These are phyloP conservation scores for Oryza glumipatula DNA, from an alignment of 176 grass and related monocot genomes.

Conservation along the genomic window DNA sequence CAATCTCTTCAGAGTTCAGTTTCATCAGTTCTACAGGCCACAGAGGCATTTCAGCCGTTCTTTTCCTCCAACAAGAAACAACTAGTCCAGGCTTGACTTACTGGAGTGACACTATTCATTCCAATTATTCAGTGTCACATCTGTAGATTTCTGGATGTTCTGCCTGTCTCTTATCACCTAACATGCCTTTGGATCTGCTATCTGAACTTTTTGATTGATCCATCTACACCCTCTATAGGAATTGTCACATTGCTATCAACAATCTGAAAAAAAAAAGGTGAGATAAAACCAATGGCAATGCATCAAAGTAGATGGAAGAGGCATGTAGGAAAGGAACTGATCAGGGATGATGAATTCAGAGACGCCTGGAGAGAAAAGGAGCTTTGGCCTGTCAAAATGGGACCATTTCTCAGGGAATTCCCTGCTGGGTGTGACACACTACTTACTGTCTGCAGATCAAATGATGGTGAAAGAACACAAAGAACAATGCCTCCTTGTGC, in stretches of 20 bases:
- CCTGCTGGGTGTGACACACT: constrained; percentile 33
- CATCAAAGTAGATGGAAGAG: constrained; percentile 30
- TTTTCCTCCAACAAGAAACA: constrained; percentile 16
- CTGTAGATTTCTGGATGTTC: constrained; percentile 40
- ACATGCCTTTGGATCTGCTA: constrained; percentile 24
- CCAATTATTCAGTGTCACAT: constrained; percentile 58
- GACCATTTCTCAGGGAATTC: constrained; percentile 45
- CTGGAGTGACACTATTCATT: neutral
- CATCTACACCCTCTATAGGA: constrained; percentile 29
- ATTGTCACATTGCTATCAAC: constrained; percentile 45
- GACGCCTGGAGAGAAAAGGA: constrained; percentile 1
- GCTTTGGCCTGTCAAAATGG: constrained; percentile 28
- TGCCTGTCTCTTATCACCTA: constrained; percentile 21
- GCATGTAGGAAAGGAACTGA: constrained; percentile 25
- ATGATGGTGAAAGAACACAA: constrained; percentile 44
- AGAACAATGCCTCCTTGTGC: neutral
- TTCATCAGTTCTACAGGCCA: constrained; percentile 19
- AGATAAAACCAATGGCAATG: constrained; percentile 21
- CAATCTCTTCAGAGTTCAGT: neutral
- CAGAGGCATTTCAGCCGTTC: neutral
- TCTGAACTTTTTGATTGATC: constrained; percentile 11
- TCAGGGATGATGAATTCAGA: constrained; percentile 32
- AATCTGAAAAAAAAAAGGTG: constrained; percentile 26
- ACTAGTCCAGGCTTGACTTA: constrained; percentile 5
- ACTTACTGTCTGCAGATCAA: constrained; percentile 49